Percentiles rank a stretch among this genome's conserved stretches.
Evolutionary conservation across 2,329 filamentous ascomycete genomes (phyloP).

Genomic region (Shiraia bambusicola): DNA sequence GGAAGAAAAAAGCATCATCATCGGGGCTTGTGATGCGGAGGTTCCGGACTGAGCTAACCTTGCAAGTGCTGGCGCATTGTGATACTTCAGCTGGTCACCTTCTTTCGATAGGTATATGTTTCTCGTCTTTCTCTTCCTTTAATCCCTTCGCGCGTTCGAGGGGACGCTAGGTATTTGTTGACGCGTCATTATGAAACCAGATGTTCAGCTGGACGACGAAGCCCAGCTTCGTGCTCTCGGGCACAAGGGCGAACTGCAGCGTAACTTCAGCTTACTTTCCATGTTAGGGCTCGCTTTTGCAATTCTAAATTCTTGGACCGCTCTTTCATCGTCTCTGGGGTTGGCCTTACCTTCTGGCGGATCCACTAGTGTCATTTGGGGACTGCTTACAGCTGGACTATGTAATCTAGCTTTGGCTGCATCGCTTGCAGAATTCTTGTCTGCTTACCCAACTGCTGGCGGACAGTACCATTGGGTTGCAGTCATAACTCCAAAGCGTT

Average conservation of each 20-base stretch:
- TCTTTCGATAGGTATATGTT: too few relatives aligned
- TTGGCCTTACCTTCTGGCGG: slow-evolving; percentile 71
- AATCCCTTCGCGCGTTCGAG: too few relatives aligned
- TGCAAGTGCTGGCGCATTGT: too few relatives aligned
- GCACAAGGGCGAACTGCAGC: slow-evolving; percentile 59
- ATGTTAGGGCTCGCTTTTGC: slow-evolving; percentile 65
- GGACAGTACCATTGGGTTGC: slow-evolving; percentile 67
- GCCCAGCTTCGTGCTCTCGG: slow-evolving; percentile 49
- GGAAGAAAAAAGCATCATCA: slow-evolving; percentile 10
- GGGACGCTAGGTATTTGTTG: too few relatives aligned
- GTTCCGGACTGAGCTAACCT: neutral
- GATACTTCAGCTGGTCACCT: too few relatives aligned
- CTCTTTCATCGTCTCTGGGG: slow-evolving; percentile 59
- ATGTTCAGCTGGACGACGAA: slow-evolving; percentile 33
- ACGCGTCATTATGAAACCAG: slow-evolving; percentile 20
- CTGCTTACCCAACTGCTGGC: slow-evolving; percentile 58
- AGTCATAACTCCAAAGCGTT: slow-evolving; percentile 61
- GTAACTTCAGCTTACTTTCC: slow-evolving; percentile 60
- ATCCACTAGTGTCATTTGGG: slow-evolving; percentile 72
- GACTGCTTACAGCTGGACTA: slow-evolving; percentile 55
- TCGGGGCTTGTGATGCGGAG: slow-evolving; percentile 5
- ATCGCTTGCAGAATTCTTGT: slow-evolving; percentile 70
- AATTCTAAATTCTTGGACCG: slow-evolving; percentile 65
- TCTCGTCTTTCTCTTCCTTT: too few relatives aligned
- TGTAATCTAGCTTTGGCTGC: slow-evolving; percentile 71